These are phyloP conservation scores for Conidiobolus incongruus DNA, from an alignment of 371 early-diverging fungal species.

Conservation along the genomic window DNA sequence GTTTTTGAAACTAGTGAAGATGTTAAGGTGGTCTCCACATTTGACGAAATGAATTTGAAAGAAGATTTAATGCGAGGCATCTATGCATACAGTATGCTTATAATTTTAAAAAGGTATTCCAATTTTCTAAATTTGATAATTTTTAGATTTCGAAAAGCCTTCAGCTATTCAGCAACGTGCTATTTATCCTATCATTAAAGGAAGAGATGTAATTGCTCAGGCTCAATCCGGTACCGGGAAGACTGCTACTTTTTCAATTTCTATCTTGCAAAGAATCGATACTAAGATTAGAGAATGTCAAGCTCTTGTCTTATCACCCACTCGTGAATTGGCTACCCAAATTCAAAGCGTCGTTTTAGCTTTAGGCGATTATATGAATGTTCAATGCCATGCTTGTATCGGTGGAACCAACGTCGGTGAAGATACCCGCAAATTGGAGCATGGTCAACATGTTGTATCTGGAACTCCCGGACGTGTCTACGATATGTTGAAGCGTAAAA, in stretches of 20 bases:
- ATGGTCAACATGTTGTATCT: constrained; percentile 86
- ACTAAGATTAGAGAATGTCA: constrained; percentile 67
- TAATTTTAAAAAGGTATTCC: not conserved
- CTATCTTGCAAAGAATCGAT: constrained; percentile 87
- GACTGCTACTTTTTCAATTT: constrained; percentile 99
- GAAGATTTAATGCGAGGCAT: constrained; percentile 92
- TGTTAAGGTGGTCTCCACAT: constrained; percentile 54
- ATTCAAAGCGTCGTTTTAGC: constrained; percentile 85
- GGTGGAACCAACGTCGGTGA: constrained; percentile 90
- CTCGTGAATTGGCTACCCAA: constrained; percentile 98
- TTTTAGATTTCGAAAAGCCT: constrained; percentile 57
- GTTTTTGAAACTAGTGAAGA: constrained; percentile 39
- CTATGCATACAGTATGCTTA: constrained; percentile 66
- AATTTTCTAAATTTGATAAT: constrained; percentile 4
- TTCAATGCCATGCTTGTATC: constrained; percentile 86
- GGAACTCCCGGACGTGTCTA: constrained; percentile 99
- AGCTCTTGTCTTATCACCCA: constrained; percentile 93
- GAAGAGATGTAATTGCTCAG: constrained; percentile 96
- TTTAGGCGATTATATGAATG: constrained; percentile 84
- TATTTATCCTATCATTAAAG: constrained; percentile 80
- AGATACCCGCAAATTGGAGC: constrained; percentile 71
- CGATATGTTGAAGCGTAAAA: constrained; percentile 91
- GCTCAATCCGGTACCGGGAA: constrained; percentile 99
- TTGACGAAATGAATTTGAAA: constrained; percentile 82
- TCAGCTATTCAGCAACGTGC: constrained; percentile 97